These are phyloP conservation scores for Cladorrhinum sp. DNA, from an alignment of 2,329 filamentous ascomycete genomes.

Conservation along the genomic window DNA sequence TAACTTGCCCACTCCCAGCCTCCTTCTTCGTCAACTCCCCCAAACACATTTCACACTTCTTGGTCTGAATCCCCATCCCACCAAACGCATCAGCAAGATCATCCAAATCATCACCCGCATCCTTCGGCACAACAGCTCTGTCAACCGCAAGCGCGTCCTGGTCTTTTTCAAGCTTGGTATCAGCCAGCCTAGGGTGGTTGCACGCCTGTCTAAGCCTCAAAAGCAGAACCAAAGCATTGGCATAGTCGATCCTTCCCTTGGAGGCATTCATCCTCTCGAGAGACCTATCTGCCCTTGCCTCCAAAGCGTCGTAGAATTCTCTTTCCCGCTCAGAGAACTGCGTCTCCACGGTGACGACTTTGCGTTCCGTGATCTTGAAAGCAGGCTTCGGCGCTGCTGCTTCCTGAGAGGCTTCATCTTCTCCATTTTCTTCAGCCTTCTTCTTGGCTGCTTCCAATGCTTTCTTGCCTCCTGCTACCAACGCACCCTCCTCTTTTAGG, in stretches of 20 bases:
- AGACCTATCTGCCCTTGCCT: constrained; percentile 79
- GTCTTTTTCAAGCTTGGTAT: constrained; percentile 80
- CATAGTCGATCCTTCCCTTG: constrained; percentile 79
- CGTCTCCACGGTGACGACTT: constrained; percentile 75
- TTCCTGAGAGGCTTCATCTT: constrained; percentile 26
- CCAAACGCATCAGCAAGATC: constrained; percentile 83
- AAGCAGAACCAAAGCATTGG: constrained; percentile 89
- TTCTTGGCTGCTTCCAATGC: constrained; percentile 38
- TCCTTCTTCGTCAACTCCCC: constrained; percentile 60
- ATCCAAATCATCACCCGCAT: constrained; percentile 65
- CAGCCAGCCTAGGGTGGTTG: constrained; percentile 87
- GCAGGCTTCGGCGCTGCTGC: constrained; percentile 52
- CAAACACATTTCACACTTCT: constrained; percentile 82
- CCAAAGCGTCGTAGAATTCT: constrained; percentile 79
- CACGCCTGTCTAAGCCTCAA: constrained; percentile 88
- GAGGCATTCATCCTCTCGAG: constrained; percentile 75
- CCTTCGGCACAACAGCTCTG: constrained; percentile 47
- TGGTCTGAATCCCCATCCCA: constrained; percentile 72
- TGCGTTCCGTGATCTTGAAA: constrained; percentile 90
- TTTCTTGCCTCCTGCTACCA: constrained; percentile 71
- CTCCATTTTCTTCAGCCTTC: constrained; percentile 46
- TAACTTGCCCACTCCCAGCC: constrained; percentile 36
- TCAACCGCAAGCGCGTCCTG: constrained; percentile 76
- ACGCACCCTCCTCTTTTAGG: constrained; percentile 79
- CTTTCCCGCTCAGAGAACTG: constrained; percentile 78